phyloP scores from a whole-genome alignment of 2,329 filamentous ascomycete species.

The Fusarium sp. region DNA sequence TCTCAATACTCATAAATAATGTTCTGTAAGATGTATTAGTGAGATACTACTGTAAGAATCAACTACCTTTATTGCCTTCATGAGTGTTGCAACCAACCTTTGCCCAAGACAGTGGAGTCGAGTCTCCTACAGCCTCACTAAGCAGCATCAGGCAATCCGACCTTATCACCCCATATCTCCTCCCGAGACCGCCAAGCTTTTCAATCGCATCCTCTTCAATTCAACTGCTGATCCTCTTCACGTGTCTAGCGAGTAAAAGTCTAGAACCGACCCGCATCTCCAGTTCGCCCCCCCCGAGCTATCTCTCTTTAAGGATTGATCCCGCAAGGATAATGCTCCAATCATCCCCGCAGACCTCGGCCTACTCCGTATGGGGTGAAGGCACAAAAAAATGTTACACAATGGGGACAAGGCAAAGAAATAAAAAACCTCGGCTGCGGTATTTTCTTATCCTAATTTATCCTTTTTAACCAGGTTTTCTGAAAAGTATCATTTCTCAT shows the following conservation, averaged over 20 bases:
- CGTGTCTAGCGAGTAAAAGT: neutral
- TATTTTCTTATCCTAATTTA: constrained; percentile 5
- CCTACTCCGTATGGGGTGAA: constrained; percentile 6
- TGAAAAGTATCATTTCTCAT: neutral
- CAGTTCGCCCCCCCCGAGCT: neutral
- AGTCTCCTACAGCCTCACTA: neutral
- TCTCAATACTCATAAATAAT: rapidly evolving
- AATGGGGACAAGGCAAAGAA: neutral
- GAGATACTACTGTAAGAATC: neutral
- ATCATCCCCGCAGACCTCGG: constrained; percentile 15
- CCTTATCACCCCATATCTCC: neutral
- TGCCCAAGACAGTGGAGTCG: neutral
- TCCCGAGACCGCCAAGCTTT: neutral
- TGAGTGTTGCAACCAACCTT: neutral
- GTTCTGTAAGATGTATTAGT: neutral
- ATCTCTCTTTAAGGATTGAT: constrained; percentile 2
- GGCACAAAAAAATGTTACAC: constrained; percentile 10
- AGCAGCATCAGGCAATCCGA: neutral
- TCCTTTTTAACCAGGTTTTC: neutral
- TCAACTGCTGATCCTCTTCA: neutral
- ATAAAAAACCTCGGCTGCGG: constrained; percentile 12
- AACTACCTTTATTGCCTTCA: neutral
- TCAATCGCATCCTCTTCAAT: neutral
- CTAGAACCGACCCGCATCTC: neutral
- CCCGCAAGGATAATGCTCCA: neutral